Base-by-base conservation (phyloP, 2,329 filamentous ascomycete species). In the Colletotrichum salicis region DNA sequence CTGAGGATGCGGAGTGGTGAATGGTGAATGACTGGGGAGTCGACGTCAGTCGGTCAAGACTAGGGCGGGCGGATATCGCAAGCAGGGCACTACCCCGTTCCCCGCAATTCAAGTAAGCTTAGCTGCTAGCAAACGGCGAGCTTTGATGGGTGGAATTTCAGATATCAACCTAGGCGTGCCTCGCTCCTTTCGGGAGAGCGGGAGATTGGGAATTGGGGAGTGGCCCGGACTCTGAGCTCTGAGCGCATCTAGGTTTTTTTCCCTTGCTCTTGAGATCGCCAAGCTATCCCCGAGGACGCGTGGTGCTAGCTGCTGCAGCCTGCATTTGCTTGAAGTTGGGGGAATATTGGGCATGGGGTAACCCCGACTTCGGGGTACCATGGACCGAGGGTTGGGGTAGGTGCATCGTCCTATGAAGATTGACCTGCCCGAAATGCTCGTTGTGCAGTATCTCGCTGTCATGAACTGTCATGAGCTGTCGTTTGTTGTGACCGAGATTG, bases 121-220 rank as follows among this genome's bases (percentile, higher is more conserved):
- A 63, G 58, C 29, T n/a, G 15, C n/a, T 33, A 37, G 45, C 31
- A 19, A 68, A 54, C 35, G 56, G 19, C 24, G 69, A 51, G 64
- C 64, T n/a, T 52, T 54, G 27, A 71, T 64, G 37, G 58, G 64
- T 68, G 64, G 69, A 67, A 71, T 58, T 63, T 62, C 37, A 41
- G 13, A 41, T 19, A 15, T 31, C 56, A 19, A 4, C 22, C 35
- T 22, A 54, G 8, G n/a, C 13, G 13, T 52, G 27, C n/a, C 33
- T 52, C 51, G 29, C 37, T 48, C 41, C 31, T 11, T 22, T 70
- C 62, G 56, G 67, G 41, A n/a, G 66, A 69, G 55, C 48, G 33
- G 61, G 35, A 59, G 64, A 67, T 62, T 71, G 54, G 64, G 29
- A 61, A 29, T 22, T 5, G 51, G 27, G 48, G 29, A 31, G 51